phyloP scores from a whole-genome alignment of 768 basidiomycete genomes.

The Symmetrospora coprosmae region DNA sequence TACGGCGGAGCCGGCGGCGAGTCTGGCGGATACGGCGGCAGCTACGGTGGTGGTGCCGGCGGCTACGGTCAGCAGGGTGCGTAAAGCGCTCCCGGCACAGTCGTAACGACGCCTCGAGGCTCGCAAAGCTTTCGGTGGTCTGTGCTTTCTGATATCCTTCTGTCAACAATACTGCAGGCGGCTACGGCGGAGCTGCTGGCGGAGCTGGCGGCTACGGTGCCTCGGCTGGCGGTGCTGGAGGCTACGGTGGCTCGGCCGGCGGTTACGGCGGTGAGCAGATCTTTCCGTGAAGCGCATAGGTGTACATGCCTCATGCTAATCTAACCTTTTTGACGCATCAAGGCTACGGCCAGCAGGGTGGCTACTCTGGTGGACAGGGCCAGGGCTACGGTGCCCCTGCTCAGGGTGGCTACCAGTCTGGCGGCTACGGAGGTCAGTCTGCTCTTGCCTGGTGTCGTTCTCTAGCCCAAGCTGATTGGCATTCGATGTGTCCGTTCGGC shows the following conservation, averaged over 20 bases:
- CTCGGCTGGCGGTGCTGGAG: slow-evolving; percentile 2
- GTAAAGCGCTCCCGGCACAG: too few species aligned
- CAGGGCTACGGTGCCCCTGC: too few species aligned
- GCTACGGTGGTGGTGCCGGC: neutral
- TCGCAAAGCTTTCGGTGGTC: neutral
- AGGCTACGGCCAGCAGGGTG: neutral
- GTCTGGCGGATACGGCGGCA: neutral
- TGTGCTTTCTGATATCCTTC: neutral
- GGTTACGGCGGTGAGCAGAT: neutral
- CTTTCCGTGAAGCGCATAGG: neutral
- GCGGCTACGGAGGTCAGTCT: neutral
- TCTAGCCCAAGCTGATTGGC: too few species aligned
- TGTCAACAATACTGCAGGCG: neutral
- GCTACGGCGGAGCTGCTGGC: neutral
- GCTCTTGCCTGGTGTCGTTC: too few species aligned
- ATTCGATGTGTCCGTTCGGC: too few species aligned
- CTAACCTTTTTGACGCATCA: neutral
- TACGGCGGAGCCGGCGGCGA: neutral
- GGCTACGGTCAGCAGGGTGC: slow-evolving; percentile 8
- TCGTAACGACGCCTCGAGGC: neutral
- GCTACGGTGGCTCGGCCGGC: too few species aligned
- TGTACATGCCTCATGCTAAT: neutral
- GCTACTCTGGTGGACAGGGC: too few species aligned
- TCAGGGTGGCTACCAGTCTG: too few species aligned
- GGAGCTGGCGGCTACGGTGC: neutral